Conservation (phyloP, 2,329 filamentous ascomycete species). For the Elsinoe ampelina region DNA sequence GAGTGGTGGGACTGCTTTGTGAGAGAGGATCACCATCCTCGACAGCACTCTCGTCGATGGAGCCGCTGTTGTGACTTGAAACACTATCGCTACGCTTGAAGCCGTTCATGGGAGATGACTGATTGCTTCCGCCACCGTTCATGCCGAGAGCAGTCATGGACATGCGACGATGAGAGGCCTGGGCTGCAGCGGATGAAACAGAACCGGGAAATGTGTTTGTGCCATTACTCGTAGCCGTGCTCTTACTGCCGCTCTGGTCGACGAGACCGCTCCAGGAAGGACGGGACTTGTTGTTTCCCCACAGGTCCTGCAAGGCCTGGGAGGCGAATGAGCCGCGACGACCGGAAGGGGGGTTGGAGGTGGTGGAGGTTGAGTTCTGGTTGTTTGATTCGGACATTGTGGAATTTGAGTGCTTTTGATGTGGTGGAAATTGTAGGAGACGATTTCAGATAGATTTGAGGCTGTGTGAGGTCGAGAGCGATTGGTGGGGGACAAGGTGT, state of each 20-base stretch:
- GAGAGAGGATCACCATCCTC: constrained; percentile 49
- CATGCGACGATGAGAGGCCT: constrained; percentile 41
- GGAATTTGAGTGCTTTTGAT: background rate
- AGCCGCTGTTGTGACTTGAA: constrained; percentile 33
- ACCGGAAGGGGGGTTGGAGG: constrained; percentile 28
- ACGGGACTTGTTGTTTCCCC: constrained; percentile 31
- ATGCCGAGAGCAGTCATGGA: constrained; percentile 43
- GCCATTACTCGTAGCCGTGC: constrained; percentile 9
- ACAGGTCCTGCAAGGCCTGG: constrained; percentile 41
- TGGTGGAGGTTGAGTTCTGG: constrained; percentile 32
- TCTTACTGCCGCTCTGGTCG: constrained; percentile 23
- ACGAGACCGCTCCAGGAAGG: constrained; percentile 23
- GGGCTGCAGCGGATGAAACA: constrained; percentile 40
- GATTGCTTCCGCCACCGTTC: constrained; percentile 32
- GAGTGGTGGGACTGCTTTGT: constrained; percentile 56
- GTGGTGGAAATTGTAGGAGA: background rate
- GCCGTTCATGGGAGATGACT: constrained; percentile 34
- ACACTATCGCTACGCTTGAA: constrained; percentile 36
- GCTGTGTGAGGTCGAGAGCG: background rate
- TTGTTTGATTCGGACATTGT: constrained; percentile 25
- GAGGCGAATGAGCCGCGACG: constrained; percentile 41
- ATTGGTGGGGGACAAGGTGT: background rate
- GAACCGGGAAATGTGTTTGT: constrained; percentile 28
- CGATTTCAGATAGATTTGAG: background rate
- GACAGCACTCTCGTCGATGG: constrained; percentile 42